Conservation (phyloP, 2,329 filamentous ascomycete species). For the Fusarium dimerum region DNA sequence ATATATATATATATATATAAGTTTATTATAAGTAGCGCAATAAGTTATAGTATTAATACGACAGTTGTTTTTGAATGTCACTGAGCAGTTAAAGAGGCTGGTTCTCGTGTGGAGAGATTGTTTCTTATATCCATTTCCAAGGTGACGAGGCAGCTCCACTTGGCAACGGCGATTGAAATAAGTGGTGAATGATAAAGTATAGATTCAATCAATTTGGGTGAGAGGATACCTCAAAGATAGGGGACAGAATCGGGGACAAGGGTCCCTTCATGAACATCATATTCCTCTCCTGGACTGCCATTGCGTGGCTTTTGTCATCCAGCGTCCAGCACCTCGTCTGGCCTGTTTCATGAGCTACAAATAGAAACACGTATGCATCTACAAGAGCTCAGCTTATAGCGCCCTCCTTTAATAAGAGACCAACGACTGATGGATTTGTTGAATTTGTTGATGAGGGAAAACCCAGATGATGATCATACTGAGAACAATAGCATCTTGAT, state of each 20-base stretch:
- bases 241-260: too few species aligned
- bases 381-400: not conserved
- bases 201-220: too few species aligned
- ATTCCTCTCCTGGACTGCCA: too few species aligned
- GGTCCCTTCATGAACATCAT: too few species aligned
- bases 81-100: not conserved
- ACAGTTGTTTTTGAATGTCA: not conserved
- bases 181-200: too few species aligned
- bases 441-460: not conserved
- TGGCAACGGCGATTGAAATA: too few species aligned
- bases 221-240: too few species aligned
- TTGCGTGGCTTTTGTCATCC: not conserved
- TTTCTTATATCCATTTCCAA: not conserved
- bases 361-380: slow-evolving; percentile 13
- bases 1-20: too few species aligned
- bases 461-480: not conserved
- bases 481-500: not conserved
- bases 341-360: slow-evolving; percentile 4
- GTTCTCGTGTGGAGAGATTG: not conserved
- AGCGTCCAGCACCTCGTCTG: not conserved
- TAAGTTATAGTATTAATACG: too few species aligned
- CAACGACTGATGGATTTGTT: not conserved
- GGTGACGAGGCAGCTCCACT: too few species aligned
- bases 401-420: not conserved
- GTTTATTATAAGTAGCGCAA: too few species aligned